Evolutionary conservation across 805 yeast species (phyloP).

Genomic region (Barnettozyma californica): DNA sequence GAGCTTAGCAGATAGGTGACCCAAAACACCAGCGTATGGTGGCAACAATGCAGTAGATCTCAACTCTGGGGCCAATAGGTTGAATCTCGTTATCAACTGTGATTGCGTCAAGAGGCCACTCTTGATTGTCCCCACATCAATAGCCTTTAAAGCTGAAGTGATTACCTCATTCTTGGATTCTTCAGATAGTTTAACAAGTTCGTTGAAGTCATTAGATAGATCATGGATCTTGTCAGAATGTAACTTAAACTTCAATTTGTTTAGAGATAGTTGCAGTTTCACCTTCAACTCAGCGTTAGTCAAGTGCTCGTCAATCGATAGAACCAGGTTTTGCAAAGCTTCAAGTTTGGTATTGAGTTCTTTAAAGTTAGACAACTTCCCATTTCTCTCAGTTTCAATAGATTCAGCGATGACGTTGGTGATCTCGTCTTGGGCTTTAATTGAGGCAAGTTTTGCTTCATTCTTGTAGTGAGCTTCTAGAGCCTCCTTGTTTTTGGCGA

Average conservation of each 20-base stretch:
- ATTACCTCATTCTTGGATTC: slow-evolving; percentile 43
- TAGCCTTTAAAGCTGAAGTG: slow-evolving; percentile 39
- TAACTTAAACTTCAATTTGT: slow-evolving; percentile 37
- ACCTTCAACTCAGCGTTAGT: slow-evolving; percentile 35
- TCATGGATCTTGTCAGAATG: slow-evolving; percentile 34
- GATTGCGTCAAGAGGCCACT: slow-evolving; percentile 49
- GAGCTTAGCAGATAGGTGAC: slow-evolving; percentile 75
- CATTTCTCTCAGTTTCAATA: slow-evolving; percentile 71
- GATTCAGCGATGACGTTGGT: slow-evolving; percentile 50
- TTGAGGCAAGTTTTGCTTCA: slow-evolving; percentile 59
- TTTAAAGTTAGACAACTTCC: slow-evolving; percentile 65
- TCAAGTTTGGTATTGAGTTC: slow-evolving; percentile 51
- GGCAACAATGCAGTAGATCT: slow-evolving; percentile 87
- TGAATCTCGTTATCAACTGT: slow-evolving; percentile 34
- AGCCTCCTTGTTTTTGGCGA: slow-evolving; percentile 60
- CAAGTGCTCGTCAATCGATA: slow-evolving; percentile 33
- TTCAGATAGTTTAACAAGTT: slow-evolving; percentile 29
- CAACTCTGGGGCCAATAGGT: slow-evolving; percentile 74
- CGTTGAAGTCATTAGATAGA: slow-evolving; percentile 19
- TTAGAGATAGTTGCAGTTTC: slow-evolving; percentile 39
- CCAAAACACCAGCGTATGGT: slow-evolving; percentile 92
- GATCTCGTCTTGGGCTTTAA: slow-evolving; percentile 65
- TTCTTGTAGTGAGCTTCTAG: slow-evolving; percentile 70
- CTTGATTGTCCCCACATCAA: slow-evolving; percentile 40
- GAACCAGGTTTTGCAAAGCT: slow-evolving; percentile 50